Evolutionary conservation across 1,139 yeast species (phyloP), one percentile per base, ranked within the genome.

Genomic region (Barnettozyma hawaiiensis): DNA sequence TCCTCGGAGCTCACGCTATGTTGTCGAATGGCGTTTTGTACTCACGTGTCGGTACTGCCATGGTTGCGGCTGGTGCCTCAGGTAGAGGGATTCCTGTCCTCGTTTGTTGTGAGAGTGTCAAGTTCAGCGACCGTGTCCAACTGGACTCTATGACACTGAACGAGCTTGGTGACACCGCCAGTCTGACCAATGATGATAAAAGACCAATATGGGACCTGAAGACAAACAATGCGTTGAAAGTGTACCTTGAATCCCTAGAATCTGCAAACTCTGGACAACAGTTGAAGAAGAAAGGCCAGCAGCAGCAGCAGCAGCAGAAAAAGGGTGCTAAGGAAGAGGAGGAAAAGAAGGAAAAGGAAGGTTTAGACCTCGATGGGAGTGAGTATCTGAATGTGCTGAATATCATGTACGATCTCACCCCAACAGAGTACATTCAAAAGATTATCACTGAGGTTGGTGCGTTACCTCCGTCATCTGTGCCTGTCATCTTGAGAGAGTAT

Each of bases 1-100:
- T 94, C 62, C 69, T 94, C 34, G 98, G 98, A 10, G 98, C 98
- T 0, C 97, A 92, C 61, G 95, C 97, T 29, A 90, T 94, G 86
- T 72, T 92, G 46, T 87, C 97, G 12, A 94, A 94, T 60, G 98
- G 98, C 1, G 78, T 90, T 61, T 72, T 94, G 46, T 89, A 86
- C 60, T 85, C 97, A 2, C 75, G 99, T 49, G 97, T 89, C 15
- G 99, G 99, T 15, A 84, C 97, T 14, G 97, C 97, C 2, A 71
- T 90, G 65, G 78, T 94, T 39, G 95, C 97, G 9, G 85, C 90
- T 85, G 78, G 86, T 68, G 89, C 96, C 32, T 82, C 85, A 54
- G 78, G 85, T 44, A 78, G 92, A 58, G 85, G 89, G 55, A 85
- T 92, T 42, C 97, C 98, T 0, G 97, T 92, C 5, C 73, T 92